Base-by-base conservation (phyloP, 1,284 basidiomycete genomes). In the Sanguinoderma infundibulare region DNA sequence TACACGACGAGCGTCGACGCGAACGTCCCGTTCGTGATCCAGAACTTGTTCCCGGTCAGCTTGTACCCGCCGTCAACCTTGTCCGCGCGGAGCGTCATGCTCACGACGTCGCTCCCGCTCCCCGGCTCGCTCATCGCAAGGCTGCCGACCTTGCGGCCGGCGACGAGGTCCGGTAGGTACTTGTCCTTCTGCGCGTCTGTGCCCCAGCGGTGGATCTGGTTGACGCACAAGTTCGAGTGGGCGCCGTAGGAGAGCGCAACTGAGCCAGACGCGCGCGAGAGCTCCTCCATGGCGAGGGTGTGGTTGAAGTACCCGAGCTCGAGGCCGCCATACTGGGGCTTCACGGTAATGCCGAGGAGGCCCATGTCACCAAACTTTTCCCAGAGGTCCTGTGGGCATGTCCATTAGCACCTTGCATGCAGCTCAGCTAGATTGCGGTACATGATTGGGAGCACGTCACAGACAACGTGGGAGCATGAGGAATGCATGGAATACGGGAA, bases 11-110 rank as follows among this genome's bases (percentile, higher is more conserved):
- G 83, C 0, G 95, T 98, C 12, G 90, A 92, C 1, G 96, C 93
- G 28, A 89, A 81, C 1, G 96, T 94, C 4, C 95, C 95, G 74
- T 98, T 98, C 32, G 96, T 98, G 74, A 98, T 98, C 94, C 95
- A 98, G 78, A 95, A 95, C 76, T 98, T 98, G 70, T 89, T 94
- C 1, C 96, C 96, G 70, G 94, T 97, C 67, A 98, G 74, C 60
- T 83, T 79, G 80, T 87, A 98, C 44, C 90, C 87, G 40, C 87
- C 91, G 20, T 87, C 80, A 36, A 91, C 83, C 76, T 90, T 91
- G 63, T 89, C 87, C 17, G 95, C 95, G 57, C 83, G 87, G 53
- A 95, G 81, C 69, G 82, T 84, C 96, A 98, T 98, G 70, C 90
- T 92, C 24, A 98, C 89, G 24, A 98, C 95, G 75, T 98, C 96